Base-by-base conservation (phyloP, 805 yeast genomes). In the Cyberlindnera misumaiensis region DNA sequence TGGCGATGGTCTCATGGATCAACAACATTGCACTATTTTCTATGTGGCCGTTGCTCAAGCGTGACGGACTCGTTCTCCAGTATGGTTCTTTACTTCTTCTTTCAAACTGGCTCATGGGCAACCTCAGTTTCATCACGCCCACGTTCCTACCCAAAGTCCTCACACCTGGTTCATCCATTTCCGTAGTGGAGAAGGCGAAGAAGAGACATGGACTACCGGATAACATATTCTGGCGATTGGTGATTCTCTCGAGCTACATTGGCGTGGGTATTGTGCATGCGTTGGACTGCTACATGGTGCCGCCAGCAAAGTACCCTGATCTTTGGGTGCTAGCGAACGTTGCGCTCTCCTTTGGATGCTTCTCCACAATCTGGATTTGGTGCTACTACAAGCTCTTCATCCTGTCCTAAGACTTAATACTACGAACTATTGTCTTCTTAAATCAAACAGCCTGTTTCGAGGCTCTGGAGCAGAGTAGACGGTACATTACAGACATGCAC, bases 1-100 rank as follows among this genome's bases (percentile, higher is more conserved):
- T 78, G n/a, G 77, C 90, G 3, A 73, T 86, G 64, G 75, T 85
- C 2, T 77, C 80, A 38, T 93, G 97, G 97, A 76, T 90, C 44
- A 80, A 80, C 50, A 93, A 90, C 55, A 70, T 87, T 11, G 83
- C 90, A 0, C 64, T 82, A 25, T 93, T 89, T 59, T 86, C 96
- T 35, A 63, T 93, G 64, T 88, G 83, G 75, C 98, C 99, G 0
- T 64, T 90, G 34, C 64, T 93, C 47, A 75, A 77, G 48, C 79
- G 78, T 45, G 97, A 93, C 52, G 78, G 77, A 1, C 66, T 93
- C 20, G 59, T 58, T 1, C 63, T 89, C 44, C 98, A 93, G 57
- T 89, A 84, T 58, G 59, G 68, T 39, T 77, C 77, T 8, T 58
- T 80, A 36, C 63, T 76, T 15, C 55, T 77, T 3, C 55, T 86